phyloP scores from a whole-genome alignment of 768 basidiomycete genomes.

The Melanogaster broomeanus region DNA sequence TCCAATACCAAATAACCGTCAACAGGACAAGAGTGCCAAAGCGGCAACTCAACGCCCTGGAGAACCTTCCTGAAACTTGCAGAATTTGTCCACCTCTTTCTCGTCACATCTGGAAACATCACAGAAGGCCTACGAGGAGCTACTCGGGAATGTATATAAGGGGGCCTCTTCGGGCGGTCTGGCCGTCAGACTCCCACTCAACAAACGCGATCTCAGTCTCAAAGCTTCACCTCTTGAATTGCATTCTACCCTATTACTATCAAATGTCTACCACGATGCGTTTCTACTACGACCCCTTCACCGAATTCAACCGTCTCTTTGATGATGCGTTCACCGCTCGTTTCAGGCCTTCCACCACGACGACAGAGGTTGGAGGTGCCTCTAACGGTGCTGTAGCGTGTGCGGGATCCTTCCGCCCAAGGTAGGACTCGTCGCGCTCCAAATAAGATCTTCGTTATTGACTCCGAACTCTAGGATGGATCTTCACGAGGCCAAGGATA shows the following conservation, averaged over 20 bases:
- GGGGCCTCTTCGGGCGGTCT: no score
- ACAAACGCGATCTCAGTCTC: no score
- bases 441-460: rapidly evolving
- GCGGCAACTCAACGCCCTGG: slow-evolving; percentile 1
- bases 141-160: no score
- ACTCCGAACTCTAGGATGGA: slow-evolving; percentile 39
- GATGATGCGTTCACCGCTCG: slow-evolving; percentile 38
- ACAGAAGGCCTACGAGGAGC: no score
- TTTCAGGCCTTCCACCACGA: background rate
- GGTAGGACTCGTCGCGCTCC: slow-evolving; percentile 3
- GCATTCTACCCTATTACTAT: no score
- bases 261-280: slow-evolving; percentile 24
- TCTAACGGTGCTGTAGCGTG: background rate
- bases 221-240: no score
- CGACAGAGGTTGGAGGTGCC: background rate
- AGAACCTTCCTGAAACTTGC: slow-evolving; percentile 9
- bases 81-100: slow-evolving; percentile 1
- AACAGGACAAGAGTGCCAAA: background rate
- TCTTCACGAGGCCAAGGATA: slow-evolving; percentile 43
- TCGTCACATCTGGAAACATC: background rate
- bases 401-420: slow-evolving; percentile 27
- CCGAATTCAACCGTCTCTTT: slow-evolving; percentile 46
- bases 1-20: no score
- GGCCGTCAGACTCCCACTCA: no score
- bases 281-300: slow-evolving; percentile 44